A percentile compares a stretch with the other conserved stretches of the same genome.
phyloP scores from a whole-genome alignment of 768 basidiomycete genomes.

The Asterophora parasitica region DNA sequence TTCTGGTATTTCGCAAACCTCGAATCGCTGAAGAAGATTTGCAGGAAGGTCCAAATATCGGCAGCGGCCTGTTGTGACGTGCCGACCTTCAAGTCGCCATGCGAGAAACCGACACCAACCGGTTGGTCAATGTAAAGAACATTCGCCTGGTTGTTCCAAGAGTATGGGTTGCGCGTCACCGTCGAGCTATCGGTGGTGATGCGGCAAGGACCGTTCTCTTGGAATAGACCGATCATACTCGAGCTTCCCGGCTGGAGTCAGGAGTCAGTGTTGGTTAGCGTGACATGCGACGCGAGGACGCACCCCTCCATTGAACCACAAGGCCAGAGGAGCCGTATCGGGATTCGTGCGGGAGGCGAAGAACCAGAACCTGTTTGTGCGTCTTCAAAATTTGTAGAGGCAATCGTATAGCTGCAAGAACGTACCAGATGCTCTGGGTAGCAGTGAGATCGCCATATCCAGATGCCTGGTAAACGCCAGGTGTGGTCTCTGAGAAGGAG shows the following conservation, averaged over 20 bases:
- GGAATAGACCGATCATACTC: constrained; percentile 61
- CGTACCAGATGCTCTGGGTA: constrained; percentile 54
- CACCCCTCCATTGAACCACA: constrained; percentile 67
- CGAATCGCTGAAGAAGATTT: constrained; percentile 54
- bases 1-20: constrained; percentile 44
- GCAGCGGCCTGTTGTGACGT: constrained; percentile 50
- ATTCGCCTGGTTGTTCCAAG: constrained; percentile 57
- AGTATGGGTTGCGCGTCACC: constrained; percentile 47
- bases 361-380: constrained; percentile 57
- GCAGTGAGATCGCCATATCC: constrained; percentile 59
- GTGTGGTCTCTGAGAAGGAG: constrained; percentile 44
- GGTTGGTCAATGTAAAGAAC: constrained; percentile 64
- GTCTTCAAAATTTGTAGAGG: neutral
- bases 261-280: neutral
- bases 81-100: constrained; percentile 44
- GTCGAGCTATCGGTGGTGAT: constrained; percentile 49
- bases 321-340: constrained; percentile 53
- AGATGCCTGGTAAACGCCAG: constrained; percentile 56
- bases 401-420: neutral
- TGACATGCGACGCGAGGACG: constrained; percentile 7
- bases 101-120: constrained; percentile 58
- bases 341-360: constrained; percentile 61
- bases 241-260: constrained; percentile 45
- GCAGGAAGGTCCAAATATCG: constrained; percentile 59
- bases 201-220: constrained; percentile 74